Evolutionary conservation across 306 rosid species (phyloP).

Genomic region (Vicia sativa): DNA sequence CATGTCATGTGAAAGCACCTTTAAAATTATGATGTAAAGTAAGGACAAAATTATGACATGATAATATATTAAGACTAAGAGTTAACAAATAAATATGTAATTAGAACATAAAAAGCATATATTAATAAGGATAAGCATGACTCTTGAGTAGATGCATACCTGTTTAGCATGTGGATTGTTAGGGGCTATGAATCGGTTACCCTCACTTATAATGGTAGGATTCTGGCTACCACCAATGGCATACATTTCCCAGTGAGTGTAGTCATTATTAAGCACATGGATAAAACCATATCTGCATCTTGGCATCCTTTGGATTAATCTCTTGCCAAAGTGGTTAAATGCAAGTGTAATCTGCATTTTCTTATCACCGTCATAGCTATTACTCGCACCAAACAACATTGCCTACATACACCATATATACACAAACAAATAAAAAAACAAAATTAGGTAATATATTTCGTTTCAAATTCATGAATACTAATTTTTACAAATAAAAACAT

Average conservation of each 20-base stretch:
- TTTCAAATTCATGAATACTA: neutral
- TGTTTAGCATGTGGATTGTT: neutral
- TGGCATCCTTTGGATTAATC: no score
- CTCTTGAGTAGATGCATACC: neutral
- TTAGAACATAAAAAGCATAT: neutral
- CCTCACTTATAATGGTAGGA: no score
- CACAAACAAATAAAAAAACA: neutral
- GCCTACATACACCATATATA: constrained; percentile 48
- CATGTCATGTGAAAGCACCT: no score
- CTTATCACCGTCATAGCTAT: constrained; percentile 27
- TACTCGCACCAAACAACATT: constrained; percentile 83
- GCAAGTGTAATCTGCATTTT: no score
- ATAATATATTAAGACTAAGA: no score
- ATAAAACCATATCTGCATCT: no score
- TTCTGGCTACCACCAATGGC: no score
- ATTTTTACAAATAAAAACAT: neutral
- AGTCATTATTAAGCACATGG: no score
- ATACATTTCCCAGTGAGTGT: no score
- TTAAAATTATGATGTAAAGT: neutral
- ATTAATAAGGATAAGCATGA: neutral
- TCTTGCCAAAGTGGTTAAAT: no score
- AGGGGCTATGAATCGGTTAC: neutral
- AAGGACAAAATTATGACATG: neutral
- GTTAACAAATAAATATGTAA: no score
- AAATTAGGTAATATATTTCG: neutral